phyloP scores from a whole-genome alignment of 2,329 filamentous ascomycete species.

The Fusarium beomiforme region DNA sequence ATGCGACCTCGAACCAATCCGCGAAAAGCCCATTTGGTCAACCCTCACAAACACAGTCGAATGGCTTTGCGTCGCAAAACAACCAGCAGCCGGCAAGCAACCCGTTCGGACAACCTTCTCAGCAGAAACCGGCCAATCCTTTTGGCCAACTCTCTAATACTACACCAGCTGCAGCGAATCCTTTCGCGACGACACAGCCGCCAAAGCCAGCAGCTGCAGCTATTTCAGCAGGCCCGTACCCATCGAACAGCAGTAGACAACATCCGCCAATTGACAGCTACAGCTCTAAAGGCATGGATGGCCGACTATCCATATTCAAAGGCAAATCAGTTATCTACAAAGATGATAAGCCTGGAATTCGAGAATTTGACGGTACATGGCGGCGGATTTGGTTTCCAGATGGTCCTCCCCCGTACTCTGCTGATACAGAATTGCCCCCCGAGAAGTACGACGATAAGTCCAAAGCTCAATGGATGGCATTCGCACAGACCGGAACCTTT shows the following conservation, averaged over 20 bases:
- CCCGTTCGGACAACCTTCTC: constrained; percentile 42
- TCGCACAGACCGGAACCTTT: constrained; percentile 74
- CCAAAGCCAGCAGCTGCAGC: constrained; percentile 11
- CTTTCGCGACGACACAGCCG: constrained; percentile 36
- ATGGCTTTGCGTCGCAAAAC: constrained; percentile 37
- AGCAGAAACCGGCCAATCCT: constrained; percentile 21
- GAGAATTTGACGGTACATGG: constrained; percentile 63
- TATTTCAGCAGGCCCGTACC: constrained; percentile 52
- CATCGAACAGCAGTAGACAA: constrained; percentile 54
- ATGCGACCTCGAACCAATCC: constrained; percentile 23
- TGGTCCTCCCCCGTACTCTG: constrained; percentile 71
- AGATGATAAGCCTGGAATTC: constrained; percentile 58
- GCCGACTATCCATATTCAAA: constrained; percentile 68
- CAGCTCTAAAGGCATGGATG: constrained; percentile 53
- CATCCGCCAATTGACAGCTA: constrained; percentile 59
- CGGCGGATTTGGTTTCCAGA: constrained; percentile 78
- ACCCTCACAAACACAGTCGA: constrained; percentile 34
- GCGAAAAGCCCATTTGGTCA: constrained; percentile 45
- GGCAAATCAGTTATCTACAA: constrained; percentile 71
- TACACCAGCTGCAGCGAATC: constrained; percentile 32
- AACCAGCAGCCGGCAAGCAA: constrained; percentile 35
- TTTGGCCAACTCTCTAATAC: constrained; percentile 43
- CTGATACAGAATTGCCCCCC: constrained; percentile 69
- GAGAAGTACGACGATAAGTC: constrained; percentile 68
- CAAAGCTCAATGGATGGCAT: constrained; percentile 70